Evolutionary conservation across 305 asterid species (phyloP), one percentile per base, ranked within the genome.

Genomic region (Fraxinus ornus): DNA sequence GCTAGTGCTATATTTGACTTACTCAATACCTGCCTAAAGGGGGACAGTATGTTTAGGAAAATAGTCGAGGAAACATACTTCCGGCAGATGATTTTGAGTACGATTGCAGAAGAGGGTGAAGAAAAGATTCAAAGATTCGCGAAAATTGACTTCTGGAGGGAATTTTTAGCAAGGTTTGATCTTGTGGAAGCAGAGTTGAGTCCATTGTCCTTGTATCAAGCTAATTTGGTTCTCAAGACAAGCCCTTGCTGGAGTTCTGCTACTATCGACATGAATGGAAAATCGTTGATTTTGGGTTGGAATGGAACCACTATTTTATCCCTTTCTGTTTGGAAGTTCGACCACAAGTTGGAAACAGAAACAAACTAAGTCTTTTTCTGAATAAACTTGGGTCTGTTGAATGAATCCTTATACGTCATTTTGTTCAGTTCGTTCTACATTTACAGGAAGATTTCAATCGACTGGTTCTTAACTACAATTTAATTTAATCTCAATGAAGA

Each of bases 301-400:
- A 80, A 82, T 15, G 86, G 81, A 7, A 78, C 79, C 41, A 74
- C 87, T 3, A 2, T 77, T 12, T 7, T 55, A 24, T 87, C 83
- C 21, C 72, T 87, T 41, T 87, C 86, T 81, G 85, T 77, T 68
- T 83, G 85, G 87, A 86, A 86, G 62, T 62, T 32, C 55, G 64
- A 22, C 2, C 13, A 6, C 28, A 19, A 57, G 28, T 57, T 19
- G 28, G 68, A 19, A 19, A n/a, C 28, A 57, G 12, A 19, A 21
- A 57, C 68, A 57, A 57, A 6, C 68, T 5, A 39, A 55, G 64
- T 15, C 24, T 57, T 57, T 57, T 57, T n/a, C 21, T 57, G 15
- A 15, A 49, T 15, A 49, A 49, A 49, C 17, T 49, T 13, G 62
- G 7, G 8, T 49, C 62, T 3, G 28, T 28, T 57, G 10, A 28